Conservation (phyloP, 176 grass and related monocot species). For the maize (Zea mays) region Zm-B73-REFERENCE-NAM-5.0 NC_050100.1:189085001-189085500, state of each 20-base stretch:
- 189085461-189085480: neutral
- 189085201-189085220: neutral
- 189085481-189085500: neutral
- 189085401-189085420: neutral
- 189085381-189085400: neutral
- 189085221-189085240: slow-evolving; percentile 1
- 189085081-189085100: neutral
- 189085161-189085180: neutral
- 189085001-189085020: neutral
- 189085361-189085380: neutral
- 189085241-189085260: neutral
- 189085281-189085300: neutral
- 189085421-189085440: neutral
- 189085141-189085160: neutral
- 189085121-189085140: neutral
- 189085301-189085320: neutral
- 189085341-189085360: neutral
- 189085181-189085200: neutral
- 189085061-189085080: neutral
- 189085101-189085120: slow-evolving; percentile 3
- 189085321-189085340: neutral
- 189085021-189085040: neutral
- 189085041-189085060: neutral
- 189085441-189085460: neutral
- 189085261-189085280: neutral